These are phyloP conservation scores for Exophiala aquamarina DNA, from an alignment of 2,329 filamentous ascomycete genomes.

Conservation along the genomic window DNA sequence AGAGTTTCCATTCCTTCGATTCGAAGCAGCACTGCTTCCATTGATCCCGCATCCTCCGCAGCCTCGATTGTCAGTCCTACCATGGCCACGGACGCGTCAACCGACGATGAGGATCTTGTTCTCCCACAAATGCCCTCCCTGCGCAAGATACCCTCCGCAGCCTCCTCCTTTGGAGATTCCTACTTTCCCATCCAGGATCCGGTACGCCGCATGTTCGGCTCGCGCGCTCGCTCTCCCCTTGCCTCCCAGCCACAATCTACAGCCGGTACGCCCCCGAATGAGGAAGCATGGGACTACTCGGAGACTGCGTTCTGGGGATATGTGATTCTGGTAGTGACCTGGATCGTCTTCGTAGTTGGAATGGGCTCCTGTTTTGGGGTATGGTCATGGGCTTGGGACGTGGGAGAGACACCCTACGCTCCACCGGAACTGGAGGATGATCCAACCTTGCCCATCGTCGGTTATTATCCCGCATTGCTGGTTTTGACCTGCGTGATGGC, in stretches of 20 bases:
- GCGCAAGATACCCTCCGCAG: conserved; percentile 31
- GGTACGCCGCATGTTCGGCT: conserved; percentile 29
- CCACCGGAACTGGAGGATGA: conserved; percentile 95
- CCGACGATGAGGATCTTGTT: conserved; percentile 75
- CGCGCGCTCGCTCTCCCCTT: conserved; percentile 39
- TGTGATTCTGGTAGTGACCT: conserved; percentile 86
- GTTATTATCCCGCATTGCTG: conserved; percentile 93
- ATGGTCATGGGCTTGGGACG: conserved; percentile 97
- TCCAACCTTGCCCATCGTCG: conserved; percentile 88
- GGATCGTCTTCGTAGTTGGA: conserved; percentile 92
- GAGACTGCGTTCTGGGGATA: conserved; percentile 99
- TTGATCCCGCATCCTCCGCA: conserved; percentile 36
- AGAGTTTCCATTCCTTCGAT: conserved; percentile 30
- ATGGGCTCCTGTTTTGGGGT: conserved; percentile 95
- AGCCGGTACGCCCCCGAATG: conserved; percentile 22
- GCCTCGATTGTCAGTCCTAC: conserved; percentile 51
- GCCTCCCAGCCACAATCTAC: conserved; percentile 39
- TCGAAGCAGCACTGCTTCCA: conserved; percentile 34
- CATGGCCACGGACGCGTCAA: conserved; percentile 68
- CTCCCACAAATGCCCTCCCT: conserved; percentile 52
- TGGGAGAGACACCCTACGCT: conserved; percentile 91
- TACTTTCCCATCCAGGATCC: conserved; percentile 55
- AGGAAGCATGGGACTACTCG: conserved; percentile 78
- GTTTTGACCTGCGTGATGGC: conserved; percentile 94
- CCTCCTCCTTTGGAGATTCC: conserved; percentile 56